Conservation (phyloP, 768 basidiomycete genomes). For the Pleurotus tuoliensis region DNA sequence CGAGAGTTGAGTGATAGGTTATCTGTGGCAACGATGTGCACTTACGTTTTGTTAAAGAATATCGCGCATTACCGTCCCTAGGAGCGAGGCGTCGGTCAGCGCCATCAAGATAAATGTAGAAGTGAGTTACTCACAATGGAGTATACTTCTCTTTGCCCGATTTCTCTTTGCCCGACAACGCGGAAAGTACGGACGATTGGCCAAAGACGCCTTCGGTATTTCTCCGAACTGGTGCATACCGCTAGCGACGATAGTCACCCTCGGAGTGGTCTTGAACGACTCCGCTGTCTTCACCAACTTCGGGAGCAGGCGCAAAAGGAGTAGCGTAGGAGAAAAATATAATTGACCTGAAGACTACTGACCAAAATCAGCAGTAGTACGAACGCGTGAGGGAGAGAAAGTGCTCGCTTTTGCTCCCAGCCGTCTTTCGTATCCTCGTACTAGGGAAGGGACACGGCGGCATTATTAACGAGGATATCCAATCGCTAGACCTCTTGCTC, state of each 20-base stretch:
- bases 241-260: constrained; percentile 40
- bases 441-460: constrained; percentile 17
- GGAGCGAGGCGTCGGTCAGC: background rate
- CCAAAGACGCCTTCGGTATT: constrained; percentile 20
- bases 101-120: background rate
- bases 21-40: background rate
- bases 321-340: constrained; percentile 37
- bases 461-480: constrained; percentile 45
- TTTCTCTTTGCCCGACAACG: constrained; percentile 28
- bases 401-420: constrained; percentile 40
- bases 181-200: constrained; percentile 23
- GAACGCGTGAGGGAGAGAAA: no score
- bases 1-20: background rate
- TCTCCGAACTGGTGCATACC: constrained; percentile 32
- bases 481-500: constrained; percentile 28
- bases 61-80: constrained; percentile 18
- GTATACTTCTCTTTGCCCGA: constrained; percentile 27
- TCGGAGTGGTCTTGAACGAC: constrained; percentile 22
- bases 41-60: constrained; percentile 33
- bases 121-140: constrained; percentile 4
- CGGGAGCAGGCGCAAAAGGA: constrained; percentile 40
- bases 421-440: constrained; percentile 33
- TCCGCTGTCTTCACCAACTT: constrained; percentile 32
- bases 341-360: constrained; percentile 44
- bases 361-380: no score